These are phyloP conservation scores for Rhodotorula sp. DNA, from an alignment of 1,284 basidiomycete species.

Conservation along the genomic window DNA sequence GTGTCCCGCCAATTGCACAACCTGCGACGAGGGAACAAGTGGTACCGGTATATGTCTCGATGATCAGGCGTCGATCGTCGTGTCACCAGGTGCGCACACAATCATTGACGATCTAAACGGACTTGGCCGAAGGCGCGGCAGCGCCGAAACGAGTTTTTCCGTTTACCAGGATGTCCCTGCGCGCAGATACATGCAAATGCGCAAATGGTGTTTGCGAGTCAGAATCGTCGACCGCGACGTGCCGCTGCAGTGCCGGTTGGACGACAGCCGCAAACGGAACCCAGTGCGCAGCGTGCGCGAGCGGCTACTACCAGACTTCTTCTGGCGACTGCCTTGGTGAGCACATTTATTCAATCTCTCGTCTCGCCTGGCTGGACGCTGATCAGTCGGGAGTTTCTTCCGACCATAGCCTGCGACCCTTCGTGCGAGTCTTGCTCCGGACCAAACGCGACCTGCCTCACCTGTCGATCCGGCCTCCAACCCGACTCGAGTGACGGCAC, in stretches of 20 bases:
- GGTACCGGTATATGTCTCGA: conserved; percentile 68
- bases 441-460: conserved; percentile 63
- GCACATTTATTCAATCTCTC: conserved; percentile 37
- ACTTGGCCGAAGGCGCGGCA: too few species aligned
- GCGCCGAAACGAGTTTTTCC: too few species aligned
- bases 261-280: conserved; percentile 58
- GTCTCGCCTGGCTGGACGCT: background rate
- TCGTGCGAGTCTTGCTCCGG: conserved; percentile 68
- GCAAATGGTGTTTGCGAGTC: conserved; percentile 67
- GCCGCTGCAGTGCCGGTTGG: conserved; percentile 73
- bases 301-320: conserved; percentile 68
- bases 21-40: conserved; percentile 70
- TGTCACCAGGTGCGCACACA: conserved; percentile 15
- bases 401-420: conserved; percentile 61
- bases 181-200: conserved; percentile 64
- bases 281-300: conserved; percentile 64
- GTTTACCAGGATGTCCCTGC: conserved; percentile 35
- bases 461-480: conserved; percentile 67
- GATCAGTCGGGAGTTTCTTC: background rate
- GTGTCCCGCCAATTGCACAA: conserved; percentile 63
- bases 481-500: conserved; percentile 61
- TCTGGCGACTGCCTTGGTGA: conserved; percentile 68
- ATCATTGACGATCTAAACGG: too few species aligned
- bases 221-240: conserved; percentile 54
- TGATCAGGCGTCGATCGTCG: conserved; percentile 38